These are phyloP conservation scores for Jatropha multifida DNA, from an alignment of 441 rosid species.

Conservation along the genomic window DNA sequence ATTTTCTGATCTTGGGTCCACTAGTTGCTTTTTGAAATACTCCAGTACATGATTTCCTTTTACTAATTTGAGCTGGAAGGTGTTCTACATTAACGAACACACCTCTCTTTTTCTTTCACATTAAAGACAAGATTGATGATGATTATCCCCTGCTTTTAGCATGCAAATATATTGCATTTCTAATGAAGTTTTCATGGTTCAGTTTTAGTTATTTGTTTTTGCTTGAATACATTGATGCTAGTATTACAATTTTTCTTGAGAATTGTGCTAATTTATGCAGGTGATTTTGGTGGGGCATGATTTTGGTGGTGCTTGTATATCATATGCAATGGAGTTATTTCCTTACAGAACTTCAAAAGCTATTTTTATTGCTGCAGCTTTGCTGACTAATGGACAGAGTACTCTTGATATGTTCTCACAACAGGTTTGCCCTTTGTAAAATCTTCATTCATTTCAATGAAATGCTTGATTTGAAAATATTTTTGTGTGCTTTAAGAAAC, in stretches of 20 bases:
- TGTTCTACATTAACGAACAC: neutral
- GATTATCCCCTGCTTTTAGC: neutral
- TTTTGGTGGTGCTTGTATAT: conserved; percentile 88
- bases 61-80: conserved; percentile 1
- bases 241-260: neutral
- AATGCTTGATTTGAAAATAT: conserved; percentile 1
- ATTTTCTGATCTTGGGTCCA: neutral
- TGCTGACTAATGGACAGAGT: conserved; percentile 72
- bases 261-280: conserved; percentile 37
- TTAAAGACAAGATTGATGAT: neutral
- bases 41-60: neutral
- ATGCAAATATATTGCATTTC: neutral
- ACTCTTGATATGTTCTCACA: conserved; percentile 69
- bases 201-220: conserved; percentile 4
- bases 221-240: conserved; percentile 13
- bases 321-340: conserved; percentile 83
- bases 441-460: conserved; percentile 3
- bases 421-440: conserved; percentile 47
- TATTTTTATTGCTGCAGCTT: conserved; percentile 74
- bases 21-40: neutral
- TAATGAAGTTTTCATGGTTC: neutral
- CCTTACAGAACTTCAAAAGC: conserved; percentile 73
- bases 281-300: conserved; percentile 92
- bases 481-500: neutral
- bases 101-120: neutral